Evolutionary conservation across 257 asterid genomes (phyloP), one percentile per base, ranked within the genome.

Genomic region (Fraxinus americana): DNA sequence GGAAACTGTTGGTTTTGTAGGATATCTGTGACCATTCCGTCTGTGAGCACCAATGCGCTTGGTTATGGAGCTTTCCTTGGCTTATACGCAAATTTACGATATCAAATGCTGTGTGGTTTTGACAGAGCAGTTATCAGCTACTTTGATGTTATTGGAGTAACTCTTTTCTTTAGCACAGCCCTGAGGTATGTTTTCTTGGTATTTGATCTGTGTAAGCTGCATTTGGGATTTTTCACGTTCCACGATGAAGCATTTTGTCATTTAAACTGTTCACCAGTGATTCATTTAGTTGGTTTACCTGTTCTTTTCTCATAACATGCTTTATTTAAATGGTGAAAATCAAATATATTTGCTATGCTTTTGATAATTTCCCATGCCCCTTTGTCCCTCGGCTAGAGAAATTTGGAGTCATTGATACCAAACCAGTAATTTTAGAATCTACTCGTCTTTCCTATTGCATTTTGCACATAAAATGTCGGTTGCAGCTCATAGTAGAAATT

Each of bases 41-140:
- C 97, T 63, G 93, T 92, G 87, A 92, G 93, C 86, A 85, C 87
- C 63, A 96, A 96, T 84, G 96, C 98, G 21, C 96, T 96, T 29
- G 98, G 98, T 71, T 96, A 93, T 80, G 99, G 99, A 82, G 96
- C 97, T 71, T 96, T 96, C 85, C 98, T 96, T 74, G 98, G 98
- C 65, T 83, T 96, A 1, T 96, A 93, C 80, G 98, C 97, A 12
- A 96, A 96, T 88, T 81, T 93, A 82, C 91, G 97, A 4, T 90
- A 96, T 83, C 99, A 96, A 87, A 90, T 96, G 78, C 79, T 92
- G 82, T 90, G 87, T 86, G 99, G 99, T 38, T 87, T 96, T 67
- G 99, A 96, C 82, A 85, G 94, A 87, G 88, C 84, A 45, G 87
- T 88, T 30, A 75, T 80, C 74, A 90, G 74, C 81, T 89, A 93